Base-by-base conservation (phyloP, 345 rosid species). In the Sonneratia alba region DNA sequence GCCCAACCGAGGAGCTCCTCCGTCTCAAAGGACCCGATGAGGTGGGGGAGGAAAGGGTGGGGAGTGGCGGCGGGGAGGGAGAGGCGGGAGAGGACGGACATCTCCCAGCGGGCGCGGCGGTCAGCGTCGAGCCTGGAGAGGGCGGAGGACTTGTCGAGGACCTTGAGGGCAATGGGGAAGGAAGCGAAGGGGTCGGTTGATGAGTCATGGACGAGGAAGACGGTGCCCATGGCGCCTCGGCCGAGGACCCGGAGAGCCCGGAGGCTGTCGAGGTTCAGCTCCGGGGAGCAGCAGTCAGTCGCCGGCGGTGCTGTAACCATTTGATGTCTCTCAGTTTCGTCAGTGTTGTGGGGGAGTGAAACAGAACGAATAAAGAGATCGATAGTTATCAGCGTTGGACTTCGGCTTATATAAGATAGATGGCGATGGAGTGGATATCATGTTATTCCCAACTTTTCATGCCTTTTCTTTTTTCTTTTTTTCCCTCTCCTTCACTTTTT, bases 181-280 rank as follows among this genome's bases (percentile, higher is more conserved):
- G 77, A 73, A 66, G 89, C 89, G n/a, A 77, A 49, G 11, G 88
- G 88, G 72, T 78, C 85, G 36, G 87, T 37, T 8, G 13, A 19
- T 6, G 36, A 62, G 85, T 88, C 83, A 73, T 84, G 89, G 66
- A 87, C 97, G 19, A 93, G 88, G 80, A 93, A 86, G 70, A 93
- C 98, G 0, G 97, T 93, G n/a, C 97, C 98, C 80, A 85, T 89
- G 75, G 96, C 98, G 15, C 98, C 98, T 74, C 84, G 85, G 12
- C 98, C 98, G 7, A 93, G 86, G 78, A 88, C 77, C 74, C 86
- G 86, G 69, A 89, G 76, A 71, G 88, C 91, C 81, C 73, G 79
- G 68, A 88, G 87, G 63, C 79, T 75, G 57, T 86, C 86, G 11
- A 91, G 77, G 65, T 85, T 61, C 37, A 81, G 78, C 57, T 74